Evolutionary conservation across 768 basidiomycete genomes (phyloP).

Genomic region (Lentinula lateritia): DNA sequence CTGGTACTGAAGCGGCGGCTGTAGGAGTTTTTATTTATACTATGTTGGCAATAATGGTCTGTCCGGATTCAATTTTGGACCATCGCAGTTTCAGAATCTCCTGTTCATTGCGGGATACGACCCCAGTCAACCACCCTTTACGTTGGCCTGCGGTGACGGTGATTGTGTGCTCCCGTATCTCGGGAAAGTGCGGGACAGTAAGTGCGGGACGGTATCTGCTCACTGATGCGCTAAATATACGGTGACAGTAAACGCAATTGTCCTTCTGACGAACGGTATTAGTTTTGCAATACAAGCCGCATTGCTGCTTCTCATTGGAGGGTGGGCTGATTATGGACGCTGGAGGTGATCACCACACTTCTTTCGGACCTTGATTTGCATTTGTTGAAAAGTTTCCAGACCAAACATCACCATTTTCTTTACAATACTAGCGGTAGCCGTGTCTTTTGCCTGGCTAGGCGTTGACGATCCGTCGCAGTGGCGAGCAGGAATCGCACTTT

Average conservation of each 20-base stretch:
- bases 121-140: conserved; percentile 51
- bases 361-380: neutral
- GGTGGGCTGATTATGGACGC: conserved; percentile 79
- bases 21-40: conserved; percentile 52
- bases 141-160: conserved; percentile 42
- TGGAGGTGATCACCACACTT: conserved; percentile 47
- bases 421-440: conserved; percentile 56
- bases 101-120: conserved; percentile 72
- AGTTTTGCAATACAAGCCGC: conserved; percentile 74
- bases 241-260: conserved; percentile 64
- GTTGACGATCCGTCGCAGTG: conserved; percentile 62
- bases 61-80: conserved; percentile 56
- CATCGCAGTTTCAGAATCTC: conserved; percentile 71
- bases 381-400: conserved; percentile 24
- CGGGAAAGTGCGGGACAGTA: conserved; percentile 55
- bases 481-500: conserved; percentile 55
- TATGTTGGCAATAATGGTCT: conserved; percentile 61
- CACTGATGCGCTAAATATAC: conserved; percentile 2
- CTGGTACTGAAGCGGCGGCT: neutral
- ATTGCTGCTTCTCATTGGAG: conserved; percentile 59
- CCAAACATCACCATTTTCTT: conserved; percentile 78
- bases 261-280: conserved; percentile 74
- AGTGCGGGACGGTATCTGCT: conserved; percentile 11
- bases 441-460: conserved; percentile 76
- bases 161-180: conserved; percentile 65